Percentiles rank a stretch among this genome's conserved stretches.
These are phyloP conservation scores for Pleurotus cornucopiae DNA, from an alignment of 768 basidiomycete genomes.

Conservation along the genomic window DNA sequence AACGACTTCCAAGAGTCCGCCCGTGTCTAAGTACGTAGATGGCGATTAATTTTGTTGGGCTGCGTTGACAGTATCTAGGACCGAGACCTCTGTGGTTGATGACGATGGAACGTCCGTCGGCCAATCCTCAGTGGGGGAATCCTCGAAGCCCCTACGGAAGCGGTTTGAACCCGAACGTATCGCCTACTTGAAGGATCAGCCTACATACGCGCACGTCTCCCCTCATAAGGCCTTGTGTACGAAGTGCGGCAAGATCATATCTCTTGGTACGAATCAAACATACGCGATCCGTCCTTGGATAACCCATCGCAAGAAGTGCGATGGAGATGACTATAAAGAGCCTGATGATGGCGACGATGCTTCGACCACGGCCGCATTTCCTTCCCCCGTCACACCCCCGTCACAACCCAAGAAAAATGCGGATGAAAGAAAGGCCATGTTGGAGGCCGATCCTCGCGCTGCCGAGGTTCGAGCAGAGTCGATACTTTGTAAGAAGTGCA, in stretches of 20 bases:
- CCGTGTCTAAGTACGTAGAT: neutral
- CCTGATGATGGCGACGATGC: conserved; percentile 18
- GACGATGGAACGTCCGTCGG: conserved; percentile 52
- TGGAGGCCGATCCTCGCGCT: conserved; percentile 51
- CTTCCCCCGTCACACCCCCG: conserved; percentile 19
- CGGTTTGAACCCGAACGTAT: conserved; percentile 61
- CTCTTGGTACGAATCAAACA: conserved; percentile 48
- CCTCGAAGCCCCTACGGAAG: conserved; percentile 23
- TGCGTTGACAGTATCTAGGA: neutral
- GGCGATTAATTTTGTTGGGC: neutral
- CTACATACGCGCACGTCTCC: conserved; percentile 53
- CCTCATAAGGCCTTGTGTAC: conserved; percentile 56
- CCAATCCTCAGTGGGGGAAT: conserved; percentile 41
- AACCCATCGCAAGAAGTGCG: conserved; percentile 51
- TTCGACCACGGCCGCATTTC: conserved; percentile 20
- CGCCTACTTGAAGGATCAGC: conserved; percentile 59
- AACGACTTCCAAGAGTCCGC: conserved; percentile 11
- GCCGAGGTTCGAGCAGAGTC: conserved; percentile 46
- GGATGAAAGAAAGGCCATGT: conserved; percentile 43
- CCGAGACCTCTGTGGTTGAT: conserved; percentile 23
- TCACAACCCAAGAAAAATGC: conserved; percentile 21
- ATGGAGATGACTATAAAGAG: conserved; percentile 30
- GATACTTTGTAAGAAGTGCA: conserved; percentile 57
- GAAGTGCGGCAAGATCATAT: conserved; percentile 52
- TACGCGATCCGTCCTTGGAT: conserved; percentile 64